These are phyloP conservation scores for Dioszegia hungarica DNA, from an alignment of 768 basidiomycete genomes.

Conservation along the genomic window DNA sequence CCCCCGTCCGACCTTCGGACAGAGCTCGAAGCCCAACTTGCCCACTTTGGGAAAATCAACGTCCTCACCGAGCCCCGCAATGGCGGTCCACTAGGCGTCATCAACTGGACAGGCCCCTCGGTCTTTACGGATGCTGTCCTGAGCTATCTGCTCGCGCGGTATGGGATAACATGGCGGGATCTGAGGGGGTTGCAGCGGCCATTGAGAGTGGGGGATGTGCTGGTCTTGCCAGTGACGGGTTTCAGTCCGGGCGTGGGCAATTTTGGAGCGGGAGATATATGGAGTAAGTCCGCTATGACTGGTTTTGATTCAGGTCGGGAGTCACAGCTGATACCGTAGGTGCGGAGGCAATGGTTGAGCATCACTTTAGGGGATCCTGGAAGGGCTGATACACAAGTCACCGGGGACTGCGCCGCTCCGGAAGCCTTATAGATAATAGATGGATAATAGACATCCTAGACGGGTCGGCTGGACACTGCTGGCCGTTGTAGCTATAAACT, in stretches of 20 bases:
- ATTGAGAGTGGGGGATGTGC: constrained; percentile 48
- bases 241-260: constrained; percentile 47
- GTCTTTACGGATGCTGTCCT: constrained; percentile 50
- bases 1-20: background rate
- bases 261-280: constrained; percentile 30
- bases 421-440: too few relatives aligned
- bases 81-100: constrained; percentile 49
- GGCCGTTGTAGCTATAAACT: too few relatives aligned
- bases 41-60: constrained; percentile 22
- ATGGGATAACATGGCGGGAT: constrained; percentile 49
- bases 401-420: too few relatives aligned
- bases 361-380: constrained; percentile 41
- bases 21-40: constrained; percentile 13
- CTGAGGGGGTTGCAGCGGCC: constrained; percentile 43
- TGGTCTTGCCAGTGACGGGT: constrained; percentile 50
- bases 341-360: constrained; percentile 46
- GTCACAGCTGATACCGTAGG: constrained; percentile 17
- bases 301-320: background rate
- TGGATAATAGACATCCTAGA: too few relatives aligned
- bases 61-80: constrained; percentile 36
- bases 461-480: too few relatives aligned
- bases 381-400: constrained; percentile 15
- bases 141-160: constrained; percentile 46
- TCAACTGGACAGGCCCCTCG: constrained; percentile 53
- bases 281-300: constrained; percentile 21